Percentiles rank a stretch among this genome's conserved stretches.
Evolutionary conservation across 148 eudicot genomes (phyloP).

Genomic region (Rhododendron simsii): DNA sequence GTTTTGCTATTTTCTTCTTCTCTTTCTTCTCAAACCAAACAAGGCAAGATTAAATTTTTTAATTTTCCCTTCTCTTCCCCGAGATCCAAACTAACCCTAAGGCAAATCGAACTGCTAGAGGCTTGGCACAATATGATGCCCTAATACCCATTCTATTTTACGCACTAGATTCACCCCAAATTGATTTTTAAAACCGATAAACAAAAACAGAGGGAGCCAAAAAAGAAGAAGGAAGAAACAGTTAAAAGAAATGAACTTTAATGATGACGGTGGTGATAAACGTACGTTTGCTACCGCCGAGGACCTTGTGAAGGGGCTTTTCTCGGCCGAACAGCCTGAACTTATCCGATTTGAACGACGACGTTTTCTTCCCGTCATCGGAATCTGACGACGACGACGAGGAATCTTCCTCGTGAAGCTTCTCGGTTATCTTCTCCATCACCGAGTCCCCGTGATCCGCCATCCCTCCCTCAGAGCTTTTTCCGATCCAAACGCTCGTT

Average conservation of each 20-base stretch:
- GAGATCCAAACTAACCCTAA: neutral
- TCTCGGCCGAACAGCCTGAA: conserved; percentile 59
- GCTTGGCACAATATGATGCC: neutral
- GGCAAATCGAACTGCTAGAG: neutral
- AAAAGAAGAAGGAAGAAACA: no score
- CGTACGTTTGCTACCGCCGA: conserved; percentile 84
- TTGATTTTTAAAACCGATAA: neutral
- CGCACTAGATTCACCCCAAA: neutral
- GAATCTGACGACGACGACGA: conserved; percentile 44
- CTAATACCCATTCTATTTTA: neutral
- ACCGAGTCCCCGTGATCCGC: conserved; percentile 41
- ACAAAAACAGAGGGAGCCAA: neutral
- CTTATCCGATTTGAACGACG: conserved; percentile 44
- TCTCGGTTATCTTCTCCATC: conserved; percentile 53
- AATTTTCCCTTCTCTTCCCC: neutral
- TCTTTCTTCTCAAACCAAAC: neutral
- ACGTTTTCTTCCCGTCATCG: conserved; percentile 37
- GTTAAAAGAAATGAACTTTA: neutral
- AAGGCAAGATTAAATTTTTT: neutral
- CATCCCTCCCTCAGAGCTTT: conserved; percentile 17
- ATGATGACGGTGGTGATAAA: neutral
- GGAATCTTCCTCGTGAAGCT: conserved; percentile 49
- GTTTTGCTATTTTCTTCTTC: neutral
- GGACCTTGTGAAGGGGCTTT: conserved; percentile 67
- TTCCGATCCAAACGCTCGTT: neutral